Base-by-base conservation (phyloP, 805 yeast genomes). In the Vanderwaltozyma tropicalis region DNA sequence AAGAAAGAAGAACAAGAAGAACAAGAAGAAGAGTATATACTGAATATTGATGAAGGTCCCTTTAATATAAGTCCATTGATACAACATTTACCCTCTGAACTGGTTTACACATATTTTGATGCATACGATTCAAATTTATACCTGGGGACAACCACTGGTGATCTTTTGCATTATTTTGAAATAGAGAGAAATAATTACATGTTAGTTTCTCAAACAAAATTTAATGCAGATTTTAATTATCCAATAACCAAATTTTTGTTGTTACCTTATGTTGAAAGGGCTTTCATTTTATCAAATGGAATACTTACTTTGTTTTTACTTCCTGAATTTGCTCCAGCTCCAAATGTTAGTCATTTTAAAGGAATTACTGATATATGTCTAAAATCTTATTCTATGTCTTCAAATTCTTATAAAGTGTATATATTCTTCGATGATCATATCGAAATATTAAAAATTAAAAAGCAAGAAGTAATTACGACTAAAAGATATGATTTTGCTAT, bases 321-420 rank as follows among this genome's bases (percentile, higher is more conserved):
- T 31, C 63, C 63, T 5, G 63, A 59, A 34, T 56, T 57, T 45
- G 62, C 62, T 8, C 62, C 61, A 2, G 53, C 44, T 12, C 61
- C 61, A 2, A 54, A 56, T 38, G 40, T 46, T 8, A 25, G 24
- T 15, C 43, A 37, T 13, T 19, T 56, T 2, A 17, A 22, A 11
- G 43, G 43, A 14, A 43, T 57, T 1, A 41, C 40, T 25, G 58
- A 56, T 36, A 29, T 56, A 8, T 27, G 43, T 11, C 20, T 49
- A 12, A 29, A 46, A 30, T 34, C 38, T 19, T 47, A 44, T 34
- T 47, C 50, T 4, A 33, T 32, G 16, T 41, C 29, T n/a, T 41
- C 50, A 9, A 43, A 40, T 7, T 30, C 41, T 10, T 53, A 51
- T 31, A 40, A 36, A 18, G 31, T 43, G n/a, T 44, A 41, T 38